Conservation (phyloP, 2,329 filamentous ascomycete species). For the Didymellaceae sp. region DNA sequence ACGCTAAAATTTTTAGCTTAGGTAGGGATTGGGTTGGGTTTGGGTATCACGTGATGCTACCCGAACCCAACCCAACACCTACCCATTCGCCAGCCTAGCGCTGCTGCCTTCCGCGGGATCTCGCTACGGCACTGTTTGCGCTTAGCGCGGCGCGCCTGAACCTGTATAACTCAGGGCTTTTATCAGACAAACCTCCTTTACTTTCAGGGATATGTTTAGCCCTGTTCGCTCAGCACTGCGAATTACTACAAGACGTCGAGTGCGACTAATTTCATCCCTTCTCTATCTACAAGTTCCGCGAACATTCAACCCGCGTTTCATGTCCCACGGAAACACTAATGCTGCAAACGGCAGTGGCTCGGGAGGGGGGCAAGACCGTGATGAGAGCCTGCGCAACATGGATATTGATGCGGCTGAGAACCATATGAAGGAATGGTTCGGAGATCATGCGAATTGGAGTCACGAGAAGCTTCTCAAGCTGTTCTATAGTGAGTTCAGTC, state of each 20-base stretch:
- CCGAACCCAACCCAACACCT: too few relatives aligned
- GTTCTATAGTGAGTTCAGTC: not conserved
- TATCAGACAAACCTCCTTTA: not conserved
- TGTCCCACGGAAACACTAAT: too few relatives aligned
- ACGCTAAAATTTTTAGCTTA: too few relatives aligned
- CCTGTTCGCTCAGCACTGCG: not conserved
- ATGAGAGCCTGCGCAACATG: slow-evolving; percentile 4
- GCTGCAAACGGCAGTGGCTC: not conserved
- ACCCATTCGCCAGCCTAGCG: too few relatives aligned
- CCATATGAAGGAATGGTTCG: slow-evolving; percentile 16
- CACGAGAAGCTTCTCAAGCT: slow-evolving; percentile 15
- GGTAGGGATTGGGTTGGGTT: too few relatives aligned
- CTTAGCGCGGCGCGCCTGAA: not conserved
- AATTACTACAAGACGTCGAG: too few relatives aligned
- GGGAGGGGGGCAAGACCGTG: not conserved
- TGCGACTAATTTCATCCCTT: too few relatives aligned
- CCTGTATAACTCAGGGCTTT: not conserved
- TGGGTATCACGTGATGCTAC: too few relatives aligned
- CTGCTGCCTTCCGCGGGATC: too few relatives aligned
- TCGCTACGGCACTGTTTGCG: too few relatives aligned
- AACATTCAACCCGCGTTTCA: too few relatives aligned
- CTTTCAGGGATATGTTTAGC: not conserved
- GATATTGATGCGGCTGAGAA: slow-evolving; percentile 19
- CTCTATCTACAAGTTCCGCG: too few relatives aligned
- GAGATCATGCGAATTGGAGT: slow-evolving; percentile 20